These are phyloP conservation scores for Phytophthora cajani DNA, from an alignment of 352 stramenopile species.

Conservation along the genomic window DNA sequence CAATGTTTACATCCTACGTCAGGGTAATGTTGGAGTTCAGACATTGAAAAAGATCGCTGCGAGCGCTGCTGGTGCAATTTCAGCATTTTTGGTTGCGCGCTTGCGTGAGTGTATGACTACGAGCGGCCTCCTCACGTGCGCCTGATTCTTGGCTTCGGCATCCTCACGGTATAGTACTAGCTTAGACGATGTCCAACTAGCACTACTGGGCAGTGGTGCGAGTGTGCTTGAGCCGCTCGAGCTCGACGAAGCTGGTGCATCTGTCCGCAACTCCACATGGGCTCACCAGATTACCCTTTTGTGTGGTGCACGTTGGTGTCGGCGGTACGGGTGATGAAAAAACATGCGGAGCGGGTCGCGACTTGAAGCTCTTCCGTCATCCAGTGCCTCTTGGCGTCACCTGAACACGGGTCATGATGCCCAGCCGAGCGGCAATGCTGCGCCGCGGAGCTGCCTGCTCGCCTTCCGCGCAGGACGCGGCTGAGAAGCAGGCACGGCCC, in stretches of 20 bases:
- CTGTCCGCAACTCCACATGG: too few species aligned
- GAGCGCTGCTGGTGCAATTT: too few species aligned
- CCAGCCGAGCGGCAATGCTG: not conserved
- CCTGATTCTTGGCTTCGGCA: not conserved
- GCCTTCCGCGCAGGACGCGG: not conserved
- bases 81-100: too few species aligned
- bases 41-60: too few species aligned
- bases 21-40: too few species aligned
- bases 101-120: too few species aligned
- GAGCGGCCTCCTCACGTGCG: not conserved
- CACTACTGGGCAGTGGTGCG: too few species aligned
- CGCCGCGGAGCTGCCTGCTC: not conserved
- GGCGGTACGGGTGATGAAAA: conserved; percentile 9
- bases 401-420: not conserved
- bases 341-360: conserved; percentile 3
- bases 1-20: too few species aligned
- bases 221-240: too few species aligned
- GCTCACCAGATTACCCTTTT: not conserved
- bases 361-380: conserved; percentile 19
- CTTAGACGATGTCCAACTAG: too few species aligned
- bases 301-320: conserved; percentile 5
- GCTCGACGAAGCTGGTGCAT: too few species aligned
- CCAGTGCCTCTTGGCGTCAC: conserved; percentile 3
- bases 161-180: not conserved
- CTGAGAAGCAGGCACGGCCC: not conserved